A percentile compares a stretch with the other conserved stretches of the same genome.
phyloP scores from a whole-genome alignment of 1,139 yeast species.

The Saccharomyces hybrid region DNA sequence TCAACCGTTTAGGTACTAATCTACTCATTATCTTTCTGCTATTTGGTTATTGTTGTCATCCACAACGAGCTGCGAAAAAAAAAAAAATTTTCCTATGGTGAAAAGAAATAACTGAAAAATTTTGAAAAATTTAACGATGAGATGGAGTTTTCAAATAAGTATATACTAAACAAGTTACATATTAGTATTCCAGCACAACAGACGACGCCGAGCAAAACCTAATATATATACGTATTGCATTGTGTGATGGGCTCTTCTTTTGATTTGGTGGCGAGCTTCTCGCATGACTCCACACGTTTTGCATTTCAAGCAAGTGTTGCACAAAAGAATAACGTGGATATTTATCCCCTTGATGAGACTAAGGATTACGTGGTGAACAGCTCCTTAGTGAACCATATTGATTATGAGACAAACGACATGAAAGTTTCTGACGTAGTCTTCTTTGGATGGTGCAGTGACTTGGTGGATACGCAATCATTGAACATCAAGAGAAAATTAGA shows the following conservation, averaged over 20 bases:
- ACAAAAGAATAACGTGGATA: conserved; percentile 27
- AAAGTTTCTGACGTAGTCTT: conserved; percentile 21
- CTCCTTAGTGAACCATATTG: conserved; percentile 26
- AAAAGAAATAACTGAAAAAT: not conserved
- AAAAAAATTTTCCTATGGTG: not conserved
- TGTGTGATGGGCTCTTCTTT: conserved; percentile 9
- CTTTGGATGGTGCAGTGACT: conserved; percentile 26
- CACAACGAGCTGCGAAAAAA: conserved; percentile 1
- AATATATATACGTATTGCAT: not conserved
- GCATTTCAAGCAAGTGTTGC: conserved; percentile 29
- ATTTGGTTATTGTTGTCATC: not conserved
- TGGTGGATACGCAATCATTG: conserved; percentile 3
- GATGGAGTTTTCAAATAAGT: not conserved
- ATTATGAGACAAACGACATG: conserved; percentile 29
- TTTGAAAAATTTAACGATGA: conserved; percentile 1
- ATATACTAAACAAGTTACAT: not conserved
- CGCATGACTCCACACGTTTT: conserved; percentile 26
- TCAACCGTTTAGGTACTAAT: conserved; percentile 22
- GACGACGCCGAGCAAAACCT: not conserved
- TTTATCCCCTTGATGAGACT: conserved; percentile 28
- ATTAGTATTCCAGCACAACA: not conserved
- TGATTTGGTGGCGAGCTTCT: conserved; percentile 26
- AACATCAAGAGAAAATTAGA: conserved; percentile 19
- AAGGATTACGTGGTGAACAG: conserved; percentile 25
- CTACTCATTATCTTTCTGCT: not conserved